Evolutionary conservation across 805 yeast genomes (phyloP).

Genomic region (Kregervanrija fluxuum): DNA sequence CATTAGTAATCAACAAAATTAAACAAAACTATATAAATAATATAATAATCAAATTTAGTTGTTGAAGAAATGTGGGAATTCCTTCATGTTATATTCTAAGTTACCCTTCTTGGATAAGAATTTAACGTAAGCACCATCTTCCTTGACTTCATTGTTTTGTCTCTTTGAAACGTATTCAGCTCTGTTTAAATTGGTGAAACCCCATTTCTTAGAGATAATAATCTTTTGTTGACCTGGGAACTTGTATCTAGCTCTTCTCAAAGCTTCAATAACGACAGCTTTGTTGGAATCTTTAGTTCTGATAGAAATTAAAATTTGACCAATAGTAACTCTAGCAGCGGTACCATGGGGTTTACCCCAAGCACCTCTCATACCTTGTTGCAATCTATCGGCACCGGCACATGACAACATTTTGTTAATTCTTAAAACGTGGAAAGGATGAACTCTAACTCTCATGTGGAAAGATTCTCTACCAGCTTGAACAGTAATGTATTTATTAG

Average conservation of each 20-base stretch:
- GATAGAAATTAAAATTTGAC: conserved; percentile 96
- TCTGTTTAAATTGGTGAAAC: conserved; percentile 99
- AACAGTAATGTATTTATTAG: conserved; percentile 98
- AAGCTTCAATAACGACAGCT: conserved; percentile 96
- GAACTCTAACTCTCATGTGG: conserved; percentile 99
- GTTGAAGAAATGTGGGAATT: conserved; percentile 81
- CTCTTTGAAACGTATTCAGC: conserved; percentile 91
- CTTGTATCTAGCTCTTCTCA: conserved; percentile 99
- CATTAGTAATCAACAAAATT: neutral
- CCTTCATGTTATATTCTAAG: conserved; percentile 81
- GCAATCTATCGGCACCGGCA: conserved; percentile 99
- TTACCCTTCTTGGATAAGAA: conserved; percentile 96
- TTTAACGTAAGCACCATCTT: conserved; percentile 99
- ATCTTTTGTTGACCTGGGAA: conserved; percentile 99
- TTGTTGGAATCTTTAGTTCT: conserved; percentile 98
- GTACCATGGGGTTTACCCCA: conserved; percentile 99
- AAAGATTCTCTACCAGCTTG: conserved; percentile 97
- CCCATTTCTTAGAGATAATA: conserved; percentile 99
- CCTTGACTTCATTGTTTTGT: conserved; percentile 97
- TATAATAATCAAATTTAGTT: conserved; percentile 25
- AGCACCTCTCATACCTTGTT: conserved; percentile 99
- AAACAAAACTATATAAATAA: conserved; percentile 1
- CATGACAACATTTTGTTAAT: conserved; percentile 99
- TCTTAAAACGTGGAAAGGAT: conserved; percentile 99
- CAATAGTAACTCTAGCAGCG: conserved; percentile 98